Evolutionary conservation across 371 early-diverging fungal species (phyloP).

Genomic region (Mucor mucedo): DNA sequence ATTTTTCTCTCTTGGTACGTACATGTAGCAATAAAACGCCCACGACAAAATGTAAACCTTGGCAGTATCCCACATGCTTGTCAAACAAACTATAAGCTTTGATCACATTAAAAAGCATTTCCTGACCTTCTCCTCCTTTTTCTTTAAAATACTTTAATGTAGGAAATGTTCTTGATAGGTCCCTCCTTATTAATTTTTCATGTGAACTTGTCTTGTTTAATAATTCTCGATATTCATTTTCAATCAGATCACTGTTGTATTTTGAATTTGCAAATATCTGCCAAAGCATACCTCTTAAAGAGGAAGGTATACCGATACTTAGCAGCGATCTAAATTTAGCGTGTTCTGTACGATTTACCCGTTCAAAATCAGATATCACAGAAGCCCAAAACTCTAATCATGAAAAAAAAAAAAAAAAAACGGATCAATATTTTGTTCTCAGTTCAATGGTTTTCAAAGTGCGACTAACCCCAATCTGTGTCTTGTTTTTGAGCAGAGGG

Average conservation of each 20-base stretch:
- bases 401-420: background rate
- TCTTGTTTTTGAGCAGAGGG: constrained; percentile 18
- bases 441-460: background rate
- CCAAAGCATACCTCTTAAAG: constrained; percentile 89
- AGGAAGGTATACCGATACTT: constrained; percentile 75
- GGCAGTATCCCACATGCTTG: constrained; percentile 94
- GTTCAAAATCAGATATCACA: constrained; percentile 37
- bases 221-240: constrained; percentile 79
- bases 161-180: constrained; percentile 91
- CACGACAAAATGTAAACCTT: constrained; percentile 91
- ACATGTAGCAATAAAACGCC: constrained; percentile 87
- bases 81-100: constrained; percentile 93
- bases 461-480: constrained; percentile 44
- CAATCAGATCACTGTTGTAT: constrained; percentile 68
- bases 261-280: constrained; percentile 73
- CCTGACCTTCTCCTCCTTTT: constrained; percentile 82
- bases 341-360: constrained; percentile 25
- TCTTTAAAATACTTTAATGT: constrained; percentile 75
- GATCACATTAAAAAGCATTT: constrained; percentile 79
- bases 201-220: constrained; percentile 76
- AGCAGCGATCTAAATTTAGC: constrained; percentile 36
- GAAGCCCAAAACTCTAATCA: constrained; percentile 47
- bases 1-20: constrained; percentile 20
- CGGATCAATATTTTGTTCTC: background rate
- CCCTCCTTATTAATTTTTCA: constrained; percentile 87